Conservation (phyloP, 768 basidiomycete species). For the Ramaria sp. region DNA sequence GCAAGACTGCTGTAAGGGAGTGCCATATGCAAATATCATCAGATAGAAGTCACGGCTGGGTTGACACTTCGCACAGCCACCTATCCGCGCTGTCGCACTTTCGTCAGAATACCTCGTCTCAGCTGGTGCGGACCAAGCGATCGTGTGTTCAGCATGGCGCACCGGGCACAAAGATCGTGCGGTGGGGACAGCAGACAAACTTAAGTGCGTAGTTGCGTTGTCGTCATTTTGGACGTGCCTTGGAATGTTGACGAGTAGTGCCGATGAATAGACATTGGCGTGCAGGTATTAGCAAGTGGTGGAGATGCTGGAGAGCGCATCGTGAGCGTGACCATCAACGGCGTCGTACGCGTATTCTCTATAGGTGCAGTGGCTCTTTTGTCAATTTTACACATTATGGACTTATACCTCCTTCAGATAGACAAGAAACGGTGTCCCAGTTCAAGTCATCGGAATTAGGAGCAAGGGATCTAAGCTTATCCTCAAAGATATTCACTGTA, state of each 20-base stretch:
- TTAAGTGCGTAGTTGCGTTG: conserved; percentile 28
- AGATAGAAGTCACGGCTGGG: too few species aligned
- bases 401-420: conserved; percentile 32
- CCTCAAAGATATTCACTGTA: conserved; percentile 61
- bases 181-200: conserved; percentile 90
- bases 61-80: conserved; percentile 32
- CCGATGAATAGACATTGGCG: conserved; percentile 48
- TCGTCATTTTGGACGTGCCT: not conserved
- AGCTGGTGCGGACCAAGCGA: conserved; percentile 59
- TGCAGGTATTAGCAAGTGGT: conserved; percentile 57
- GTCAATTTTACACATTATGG: not conserved
- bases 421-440: conserved; percentile 85
- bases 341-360: conserved; percentile 82
- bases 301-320: conserved; percentile 54
- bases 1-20: too few species aligned
- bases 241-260: not conserved
- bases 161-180: conserved; percentile 79
- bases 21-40: too few species aligned
- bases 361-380: conserved; percentile 46
- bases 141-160: conserved; percentile 84
- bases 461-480: conserved; percentile 52
- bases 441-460: conserved; percentile 79
- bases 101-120: conserved; percentile 80
- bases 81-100: conserved; percentile 83
- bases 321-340: conserved; percentile 88